Percentiles rank a stretch among this genome's conserved stretches.
phyloP scores from a whole-genome alignment of 1,284 basidiomycete genomes.

The Irpex lacteus region DNA sequence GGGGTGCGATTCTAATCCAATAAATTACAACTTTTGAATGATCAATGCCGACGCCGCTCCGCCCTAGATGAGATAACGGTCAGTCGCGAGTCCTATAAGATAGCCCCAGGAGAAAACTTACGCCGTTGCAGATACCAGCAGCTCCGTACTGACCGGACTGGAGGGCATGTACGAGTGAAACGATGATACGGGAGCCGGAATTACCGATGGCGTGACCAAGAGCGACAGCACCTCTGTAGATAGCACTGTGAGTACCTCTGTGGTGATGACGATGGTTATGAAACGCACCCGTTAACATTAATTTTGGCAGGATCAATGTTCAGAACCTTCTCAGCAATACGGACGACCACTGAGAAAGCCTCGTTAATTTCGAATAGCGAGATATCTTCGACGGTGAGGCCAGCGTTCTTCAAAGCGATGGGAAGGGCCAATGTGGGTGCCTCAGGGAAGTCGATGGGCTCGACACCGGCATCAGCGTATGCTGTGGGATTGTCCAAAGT shows the following conservation, averaged over 20 bases:
- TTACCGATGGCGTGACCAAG: constrained; percentile 96
- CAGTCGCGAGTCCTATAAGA: constrained; percentile 8
- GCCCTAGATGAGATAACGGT: constrained; percentile 50
- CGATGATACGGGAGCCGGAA: constrained; percentile 93
- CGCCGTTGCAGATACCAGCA: constrained; percentile 97
- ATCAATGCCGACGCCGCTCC: constrained; percentile 91
- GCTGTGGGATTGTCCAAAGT: constrained; percentile 43
- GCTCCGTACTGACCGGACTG: constrained; percentile 97
- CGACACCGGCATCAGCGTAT: constrained; percentile 95
- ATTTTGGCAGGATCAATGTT: constrained; percentile 85
- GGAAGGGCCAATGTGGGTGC: constrained; percentile 94
- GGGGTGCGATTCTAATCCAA: constrained; percentile 7
- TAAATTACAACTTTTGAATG: constrained; percentile 75
- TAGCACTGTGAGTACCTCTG: not conserved
- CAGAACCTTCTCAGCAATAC: constrained; percentile 88
- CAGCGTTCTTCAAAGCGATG: constrained; percentile 84
- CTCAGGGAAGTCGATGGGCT: constrained; percentile 96
- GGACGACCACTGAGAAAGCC: constrained; percentile 95
- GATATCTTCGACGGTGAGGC: constrained; percentile 82
- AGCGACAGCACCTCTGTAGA: constrained; percentile 81
- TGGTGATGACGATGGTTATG: not conserved
- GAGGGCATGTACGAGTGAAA: constrained; percentile 89
- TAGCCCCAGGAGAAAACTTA: constrained; percentile 46
- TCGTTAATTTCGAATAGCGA: constrained; percentile 97
- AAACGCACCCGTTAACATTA: constrained; percentile 83